Conservation (phyloP, 225 moss, liverwort and hornwort species). For the Asterella californica region DNA sequence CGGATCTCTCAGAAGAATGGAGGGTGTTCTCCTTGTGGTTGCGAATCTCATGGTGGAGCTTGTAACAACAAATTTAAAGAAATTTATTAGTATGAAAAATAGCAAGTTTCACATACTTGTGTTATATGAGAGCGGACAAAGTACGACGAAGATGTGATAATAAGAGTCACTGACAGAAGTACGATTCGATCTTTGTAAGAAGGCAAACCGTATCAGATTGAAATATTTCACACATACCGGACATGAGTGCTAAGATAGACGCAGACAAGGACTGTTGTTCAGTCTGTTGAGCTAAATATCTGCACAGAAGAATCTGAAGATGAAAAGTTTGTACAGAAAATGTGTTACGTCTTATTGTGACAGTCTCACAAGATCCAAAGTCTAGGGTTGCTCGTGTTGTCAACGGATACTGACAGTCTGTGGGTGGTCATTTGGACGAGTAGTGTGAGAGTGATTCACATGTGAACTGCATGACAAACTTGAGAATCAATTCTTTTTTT, state of each 20-base stretch:
- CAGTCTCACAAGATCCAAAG: too few relatives aligned
- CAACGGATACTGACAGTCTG: too few relatives aligned
- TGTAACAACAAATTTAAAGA: slow-evolving; percentile 14
- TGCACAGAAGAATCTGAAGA: too few relatives aligned
- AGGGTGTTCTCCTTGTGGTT: slow-evolving; percentile 10
- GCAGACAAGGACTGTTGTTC: too few relatives aligned
- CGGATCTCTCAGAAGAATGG: slow-evolving; percentile 6
- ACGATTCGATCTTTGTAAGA: not conserved
- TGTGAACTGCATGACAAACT: not conserved
- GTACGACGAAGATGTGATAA: slow-evolving; percentile 15
- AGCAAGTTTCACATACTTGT: not conserved
- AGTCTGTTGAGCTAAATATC: too few relatives aligned
- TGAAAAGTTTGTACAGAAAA: too few relatives aligned
- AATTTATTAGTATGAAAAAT: slow-evolving; percentile 16
- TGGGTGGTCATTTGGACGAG: too few relatives aligned
- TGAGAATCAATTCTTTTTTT: too few relatives aligned
- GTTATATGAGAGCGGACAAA: slow-evolving; percentile 3
- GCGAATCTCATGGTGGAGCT: not conserved
- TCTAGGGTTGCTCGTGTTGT: not conserved
- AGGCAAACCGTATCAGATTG: too few relatives aligned
- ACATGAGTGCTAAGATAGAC: too few relatives aligned
- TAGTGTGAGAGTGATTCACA: not conserved
- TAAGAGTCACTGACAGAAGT: slow-evolving; percentile 24
- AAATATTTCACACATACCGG: too few relatives aligned
- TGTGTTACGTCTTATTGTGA: too few relatives aligned